Percentiles rank a stretch among this genome's conserved stretches.
Evolutionary conservation across 2,329 filamentous ascomycete species (phyloP).

Genomic region (Pseudogymnoascus destructans): DNA sequence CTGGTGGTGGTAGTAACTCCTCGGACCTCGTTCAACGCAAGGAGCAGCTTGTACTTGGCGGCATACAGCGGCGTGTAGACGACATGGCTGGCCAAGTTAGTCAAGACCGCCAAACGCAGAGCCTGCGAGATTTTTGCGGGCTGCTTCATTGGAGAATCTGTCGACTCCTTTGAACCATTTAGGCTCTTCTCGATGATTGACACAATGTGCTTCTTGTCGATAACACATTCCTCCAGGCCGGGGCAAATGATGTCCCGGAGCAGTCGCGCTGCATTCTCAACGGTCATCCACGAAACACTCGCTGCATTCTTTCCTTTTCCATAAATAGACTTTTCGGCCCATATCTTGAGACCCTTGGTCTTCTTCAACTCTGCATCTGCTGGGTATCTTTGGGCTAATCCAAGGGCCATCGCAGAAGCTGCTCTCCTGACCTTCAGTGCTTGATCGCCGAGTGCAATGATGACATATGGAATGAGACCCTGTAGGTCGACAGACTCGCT

Average conservation of each 20-base stretch:
- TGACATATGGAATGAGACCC: conserved; percentile 65
- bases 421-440: conserved; percentile 65
- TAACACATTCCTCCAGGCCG: conserved; percentile 69
- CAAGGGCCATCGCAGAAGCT: conserved; percentile 52
- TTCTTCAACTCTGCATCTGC: conserved; percentile 31
- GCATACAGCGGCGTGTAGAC: conserved; percentile 52
- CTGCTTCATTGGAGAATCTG: conserved; percentile 33
- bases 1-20: conserved; percentile 56
- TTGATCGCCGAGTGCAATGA: conserved; percentile 61
- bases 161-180: conserved; percentile 37
- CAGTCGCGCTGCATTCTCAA: conserved; percentile 45
- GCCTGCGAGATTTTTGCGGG: conserved; percentile 38
- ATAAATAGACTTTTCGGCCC: conserved; percentile 56
- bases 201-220: conserved; percentile 61
- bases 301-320: conserved; percentile 37
- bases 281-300: conserved; percentile 42
- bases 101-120: conserved; percentile 50
- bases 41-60: conserved; percentile 61
- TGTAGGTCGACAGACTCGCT: conserved; percentile 54
- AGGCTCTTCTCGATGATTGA: conserved; percentile 48
- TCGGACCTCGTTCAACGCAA: conserved; percentile 58
- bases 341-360: conserved; percentile 29
- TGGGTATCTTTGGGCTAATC: conserved; percentile 39
- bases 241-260: conserved; percentile 57
- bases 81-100: conserved; percentile 62